A percentile compares a stretch with the other conserved stretches of the same genome.
Evolutionary conservation across 768 basidiomycete genomes (phyloP).

Genomic region (Termitomyces sp.): DNA sequence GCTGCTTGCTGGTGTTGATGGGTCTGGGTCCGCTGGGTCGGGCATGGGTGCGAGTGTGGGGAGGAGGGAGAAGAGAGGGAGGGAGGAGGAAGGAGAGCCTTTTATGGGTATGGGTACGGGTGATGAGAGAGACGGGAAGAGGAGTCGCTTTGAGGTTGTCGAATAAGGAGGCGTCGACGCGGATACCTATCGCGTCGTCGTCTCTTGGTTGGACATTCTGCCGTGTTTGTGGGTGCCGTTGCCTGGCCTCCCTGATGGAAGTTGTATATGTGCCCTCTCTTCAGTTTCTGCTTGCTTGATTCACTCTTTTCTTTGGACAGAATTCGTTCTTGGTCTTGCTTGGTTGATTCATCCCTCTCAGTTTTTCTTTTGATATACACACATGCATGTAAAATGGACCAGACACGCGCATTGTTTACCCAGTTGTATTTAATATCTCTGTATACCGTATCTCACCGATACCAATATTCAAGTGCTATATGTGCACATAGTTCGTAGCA

Average conservation of each 20-base stretch:
- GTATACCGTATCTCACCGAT: neutral
- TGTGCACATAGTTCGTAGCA: no score
- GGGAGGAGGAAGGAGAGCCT: neutral
- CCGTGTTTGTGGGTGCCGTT: no score
- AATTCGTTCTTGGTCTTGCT: no score
- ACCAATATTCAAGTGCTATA: neutral
- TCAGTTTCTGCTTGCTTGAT: neutral
- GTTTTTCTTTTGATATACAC: neutral
- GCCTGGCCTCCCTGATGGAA: no score
- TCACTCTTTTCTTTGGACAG: neutral
- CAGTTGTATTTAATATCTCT: neutral
- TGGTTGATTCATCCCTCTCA: neutral
- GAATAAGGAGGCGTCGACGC: neutral
- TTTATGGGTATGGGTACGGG: neutral
- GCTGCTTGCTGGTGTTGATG: constrained; percentile 31
- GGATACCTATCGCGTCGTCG: neutral
- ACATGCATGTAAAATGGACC: neutral
- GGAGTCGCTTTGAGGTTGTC: constrained; percentile 2
- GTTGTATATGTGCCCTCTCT: no score
- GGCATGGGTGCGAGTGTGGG: neutral
- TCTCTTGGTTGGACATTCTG: neutral
- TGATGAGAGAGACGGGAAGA: neutral
- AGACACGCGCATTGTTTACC: neutral
- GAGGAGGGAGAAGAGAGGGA: constrained; percentile 1
- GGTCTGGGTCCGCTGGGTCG: constrained; percentile 17